Base-by-base conservation (phyloP, 176 grass and related monocot genomes). In the Thalia dealbata region DNA sequence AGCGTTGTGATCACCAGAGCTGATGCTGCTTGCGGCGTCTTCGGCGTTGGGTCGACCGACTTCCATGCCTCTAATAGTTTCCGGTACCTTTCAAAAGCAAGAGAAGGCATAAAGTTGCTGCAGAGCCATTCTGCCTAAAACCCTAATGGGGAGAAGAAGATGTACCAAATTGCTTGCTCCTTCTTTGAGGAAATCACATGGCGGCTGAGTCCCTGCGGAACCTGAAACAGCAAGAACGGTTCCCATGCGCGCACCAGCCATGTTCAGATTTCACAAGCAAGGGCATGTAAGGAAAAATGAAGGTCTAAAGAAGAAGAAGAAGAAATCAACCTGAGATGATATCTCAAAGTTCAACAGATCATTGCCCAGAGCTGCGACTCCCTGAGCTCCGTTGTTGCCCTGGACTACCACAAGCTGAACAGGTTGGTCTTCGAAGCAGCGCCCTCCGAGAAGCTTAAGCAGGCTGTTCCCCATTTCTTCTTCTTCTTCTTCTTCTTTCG, bases 331-430 rank as follows among this genome's bases (percentile, higher is more conserved):
- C 88, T 58, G 52, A 69, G 75, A 83, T 9, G 81, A 16, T 32
- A 55, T 54, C 24, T 69, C 66, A 1, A 83, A 83, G 75, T 46
- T 64, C 78, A 72, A 6, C 51, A 78, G 75, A 55, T 86, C 81
- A 38, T 35, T 24, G n/a, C 58, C 23, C 7, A 78, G 58, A 51
- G 62, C 58, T 24, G 73, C 35, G 30, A 85, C 38, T 22, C 60
- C 29, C n/a, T 38, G 32, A 2, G 32, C 32, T 4, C 32, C 4
- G 3, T 4, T 4, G 32, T 38, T 4, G 32, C 32, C 32, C 32
- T 38, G 32, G 32, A 38, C 32, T 38, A 38, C 32, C 32, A 38
- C 32, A 38, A 2, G 4, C 32, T 4, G 32, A 38, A 38, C 32
- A 38, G 32, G 32, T 38, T 38, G 3, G 32, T 19, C 18, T 0